phyloP scores from a whole-genome alignment of 2,329 filamentous ascomycete species.

The Mycosphaerella arachidis region DNA sequence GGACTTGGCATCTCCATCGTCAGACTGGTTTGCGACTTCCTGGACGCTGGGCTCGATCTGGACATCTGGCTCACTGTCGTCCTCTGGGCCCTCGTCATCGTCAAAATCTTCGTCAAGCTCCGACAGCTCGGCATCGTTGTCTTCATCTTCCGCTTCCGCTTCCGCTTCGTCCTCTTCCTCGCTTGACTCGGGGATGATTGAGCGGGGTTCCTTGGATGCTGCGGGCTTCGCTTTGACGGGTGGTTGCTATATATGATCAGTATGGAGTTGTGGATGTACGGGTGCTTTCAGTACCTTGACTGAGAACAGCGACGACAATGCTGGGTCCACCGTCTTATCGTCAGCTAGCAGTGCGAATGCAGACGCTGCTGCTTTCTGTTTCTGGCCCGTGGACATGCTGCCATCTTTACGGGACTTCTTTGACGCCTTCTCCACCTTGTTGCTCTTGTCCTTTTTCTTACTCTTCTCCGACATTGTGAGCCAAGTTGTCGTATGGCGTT shows the following conservation, averaged over 20 bases:
- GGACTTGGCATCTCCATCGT: constrained; percentile 34
- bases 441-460: constrained; percentile 18
- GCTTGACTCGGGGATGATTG: neutral
- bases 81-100: constrained; percentile 17
- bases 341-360: constrained; percentile 27
- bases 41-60: neutral
- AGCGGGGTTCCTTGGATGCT: constrained; percentile 35
- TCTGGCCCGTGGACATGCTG: constrained; percentile 10
- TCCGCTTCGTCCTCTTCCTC: constrained; percentile 33
- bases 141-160: constrained; percentile 35
- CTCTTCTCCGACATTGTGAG: constrained; percentile 16
- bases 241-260: constrained; percentile 36
- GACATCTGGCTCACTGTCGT: constrained; percentile 15
- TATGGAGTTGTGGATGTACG: constrained; percentile 30
- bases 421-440: constrained; percentile 19
- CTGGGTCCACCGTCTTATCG: constrained; percentile 40
- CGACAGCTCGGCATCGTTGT: constrained; percentile 22
- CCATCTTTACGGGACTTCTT: constrained; percentile 9
- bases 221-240: constrained; percentile 19
- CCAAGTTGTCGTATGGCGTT: neutral
- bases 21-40: constrained; percentile 18
- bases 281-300: constrained; percentile 30
- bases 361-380: constrained; percentile 12
- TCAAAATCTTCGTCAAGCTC: constrained; percentile 17
- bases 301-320: constrained; percentile 47